Evolutionary conservation across 192 early-diverging fungal species (phyloP).

Genomic region (Pilaira anomala): DNA sequence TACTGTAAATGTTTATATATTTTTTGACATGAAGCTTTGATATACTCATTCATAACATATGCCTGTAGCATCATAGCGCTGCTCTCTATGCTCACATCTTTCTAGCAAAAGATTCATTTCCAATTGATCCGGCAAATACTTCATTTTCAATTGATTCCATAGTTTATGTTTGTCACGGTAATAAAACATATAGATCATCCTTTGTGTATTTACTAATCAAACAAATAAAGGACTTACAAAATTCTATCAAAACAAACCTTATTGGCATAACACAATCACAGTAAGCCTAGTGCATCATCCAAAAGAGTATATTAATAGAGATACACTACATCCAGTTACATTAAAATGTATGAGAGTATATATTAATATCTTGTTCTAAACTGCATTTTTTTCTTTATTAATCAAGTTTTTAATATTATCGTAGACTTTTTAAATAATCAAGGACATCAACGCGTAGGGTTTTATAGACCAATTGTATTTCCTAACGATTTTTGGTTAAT

Average conservation of each 20-base stretch:
- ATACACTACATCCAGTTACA: constrained; percentile 50
- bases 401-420: neutral
- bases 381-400: too few species aligned
- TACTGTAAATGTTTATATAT: constrained; percentile 35
- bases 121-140: constrained; percentile 39
- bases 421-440: constrained; percentile 3
- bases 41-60: too few species aligned
- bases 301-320: constrained; percentile 41
- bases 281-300: constrained; percentile 54
- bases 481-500: constrained; percentile 84
- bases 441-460: constrained; percentile 33
- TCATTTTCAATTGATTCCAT: constrained; percentile 40
- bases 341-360: constrained; percentile 38
- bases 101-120: constrained; percentile 40
- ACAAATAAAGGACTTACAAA: neutral
- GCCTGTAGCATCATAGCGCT: constrained; percentile 47
- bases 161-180: constrained; percentile 52
- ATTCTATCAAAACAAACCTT: constrained; percentile 17
- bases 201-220: too few species aligned
- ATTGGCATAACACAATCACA: constrained; percentile 80
- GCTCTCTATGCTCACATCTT: constrained; percentile 58
- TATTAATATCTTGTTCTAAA: neutral
- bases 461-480: constrained; percentile 67
- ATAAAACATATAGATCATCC: constrained; percentile 1
- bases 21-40: too few species aligned